Evolutionary conservation across 1,284 basidiomycete species (phyloP).

Genomic region (Ustilago nuda): DNA sequence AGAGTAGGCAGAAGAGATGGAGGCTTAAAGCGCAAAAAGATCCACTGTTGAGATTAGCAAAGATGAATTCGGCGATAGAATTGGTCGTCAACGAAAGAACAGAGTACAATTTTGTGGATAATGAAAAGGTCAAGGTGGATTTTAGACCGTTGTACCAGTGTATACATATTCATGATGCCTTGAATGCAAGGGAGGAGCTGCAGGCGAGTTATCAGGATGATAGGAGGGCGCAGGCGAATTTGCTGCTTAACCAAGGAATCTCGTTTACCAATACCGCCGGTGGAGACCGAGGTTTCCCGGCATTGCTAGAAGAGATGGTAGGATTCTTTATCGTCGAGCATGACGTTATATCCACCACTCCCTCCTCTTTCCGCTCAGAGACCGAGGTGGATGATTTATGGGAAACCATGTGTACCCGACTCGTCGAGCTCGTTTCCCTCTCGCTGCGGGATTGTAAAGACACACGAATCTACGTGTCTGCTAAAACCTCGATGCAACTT

Average conservation of each 20-base stretch:
- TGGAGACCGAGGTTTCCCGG: constrained; percentile 41
- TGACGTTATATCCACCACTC: constrained; percentile 87
- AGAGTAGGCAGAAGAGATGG: constrained; percentile 85
- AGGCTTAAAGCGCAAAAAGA: constrained; percentile 70
- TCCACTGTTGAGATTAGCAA: constrained; percentile 74
- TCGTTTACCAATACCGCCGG: constrained; percentile 61
- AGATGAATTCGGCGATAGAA: constrained; percentile 94
- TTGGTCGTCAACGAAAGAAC: constrained; percentile 91
- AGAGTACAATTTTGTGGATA: constrained; percentile 92
- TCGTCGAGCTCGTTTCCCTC: constrained; percentile 81
- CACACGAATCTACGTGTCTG: constrained; percentile 83
- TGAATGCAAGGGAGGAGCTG: constrained; percentile 88
- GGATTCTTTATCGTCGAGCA: constrained; percentile 98
- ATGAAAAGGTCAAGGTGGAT: constrained; percentile 87
- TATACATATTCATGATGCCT: constrained; percentile 93
- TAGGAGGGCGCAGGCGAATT: constrained; percentile 89
- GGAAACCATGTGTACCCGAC: constrained; percentile 85
- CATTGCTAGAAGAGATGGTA: constrained; percentile 82
- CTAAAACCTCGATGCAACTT: constrained; percentile 84
- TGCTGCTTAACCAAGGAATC: constrained; percentile 81
- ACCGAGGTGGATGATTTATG: constrained; percentile 95
- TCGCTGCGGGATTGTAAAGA: constrained; percentile 82
- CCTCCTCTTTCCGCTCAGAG: constrained; percentile 80
- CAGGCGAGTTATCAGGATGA: constrained; percentile 94
- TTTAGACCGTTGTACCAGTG: constrained; percentile 96